Evolutionary conservation across 495 filamentous ascomycete genomes (phyloP).

Genomic region (Penicillium riverlandense): DNA sequence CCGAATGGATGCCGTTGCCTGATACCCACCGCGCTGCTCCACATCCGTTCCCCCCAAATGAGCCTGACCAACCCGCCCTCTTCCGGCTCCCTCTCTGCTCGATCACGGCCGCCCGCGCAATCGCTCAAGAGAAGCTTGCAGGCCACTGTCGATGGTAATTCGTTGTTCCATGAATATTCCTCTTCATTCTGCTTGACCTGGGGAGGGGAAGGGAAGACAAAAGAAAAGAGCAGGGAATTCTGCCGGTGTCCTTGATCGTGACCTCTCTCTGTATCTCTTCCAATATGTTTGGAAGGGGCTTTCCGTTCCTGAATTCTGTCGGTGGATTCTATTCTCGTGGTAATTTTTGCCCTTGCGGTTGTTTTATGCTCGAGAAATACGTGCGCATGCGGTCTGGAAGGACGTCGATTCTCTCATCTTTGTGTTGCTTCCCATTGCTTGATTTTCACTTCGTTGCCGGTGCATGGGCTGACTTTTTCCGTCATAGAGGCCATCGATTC

Average conservation of each 20-base stretch:
- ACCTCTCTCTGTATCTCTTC: slow-evolving; percentile 8
- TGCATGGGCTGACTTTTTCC: slow-evolving; percentile 3
- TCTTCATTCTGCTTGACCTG: background rate
- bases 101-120: slow-evolving; percentile 38
- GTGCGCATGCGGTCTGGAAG: background rate
- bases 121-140: slow-evolving; percentile 66
- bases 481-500: slow-evolving; percentile 29
- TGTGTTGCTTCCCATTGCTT: slow-evolving; percentile 7
- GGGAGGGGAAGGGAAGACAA: too few species aligned
- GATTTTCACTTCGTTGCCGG: slow-evolving; percentile 1
- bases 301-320: slow-evolving; percentile 34
- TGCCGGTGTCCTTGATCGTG: too few species aligned
- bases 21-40: background rate
- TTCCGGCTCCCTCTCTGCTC: slow-evolving; percentile 44
- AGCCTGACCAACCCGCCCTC: slow-evolving; percentile 51
- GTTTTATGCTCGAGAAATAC: slow-evolving; percentile 7
- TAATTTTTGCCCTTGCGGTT: slow-evolving; percentile 28
- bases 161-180: slow-evolving; percentile 7
- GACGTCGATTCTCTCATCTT: background rate
- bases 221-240: too few species aligned
- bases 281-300: slow-evolving; percentile 38
- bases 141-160: slow-evolving; percentile 73
- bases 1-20: slow-evolving; percentile 4
- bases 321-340: slow-evolving; percentile 43
- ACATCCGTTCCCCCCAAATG: slow-evolving; percentile 24